Conservation (phyloP, 192 early-diverging fungal genomes). For the Entomortierella parvispora region DNA sequence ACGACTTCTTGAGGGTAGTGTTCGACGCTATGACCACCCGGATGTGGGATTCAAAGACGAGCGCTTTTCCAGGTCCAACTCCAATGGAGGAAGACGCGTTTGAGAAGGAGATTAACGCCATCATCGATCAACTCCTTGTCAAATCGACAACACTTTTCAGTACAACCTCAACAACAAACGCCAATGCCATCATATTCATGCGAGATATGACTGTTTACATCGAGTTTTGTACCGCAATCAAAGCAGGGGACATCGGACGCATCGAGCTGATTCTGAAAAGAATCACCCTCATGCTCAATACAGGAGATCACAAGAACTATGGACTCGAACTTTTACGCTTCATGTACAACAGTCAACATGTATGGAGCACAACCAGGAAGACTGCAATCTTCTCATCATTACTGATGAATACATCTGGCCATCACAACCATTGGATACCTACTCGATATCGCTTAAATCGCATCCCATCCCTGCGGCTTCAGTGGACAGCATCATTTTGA, state of each 20-base stretch:
- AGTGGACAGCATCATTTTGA: slow-evolving; percentile 9
- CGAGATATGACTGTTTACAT: slow-evolving; percentile 24
- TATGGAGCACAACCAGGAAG: slow-evolving; percentile 6
- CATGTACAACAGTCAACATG: no score
- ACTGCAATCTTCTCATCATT: slow-evolving; percentile 19
- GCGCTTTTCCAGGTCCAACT: no score
- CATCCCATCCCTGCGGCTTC: slow-evolving; percentile 27
- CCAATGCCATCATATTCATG: slow-evolving; percentile 10
- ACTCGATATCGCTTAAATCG: slow-evolving; percentile 26
- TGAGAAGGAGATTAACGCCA: no score
- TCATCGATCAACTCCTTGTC: no score
- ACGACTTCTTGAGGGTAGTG: neutral
- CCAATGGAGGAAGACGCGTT: no score
- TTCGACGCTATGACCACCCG: neutral
- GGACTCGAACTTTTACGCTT: slow-evolving; percentile 14
- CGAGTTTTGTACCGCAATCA: slow-evolving; percentile 17
- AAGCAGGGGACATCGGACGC: slow-evolving; percentile 13
- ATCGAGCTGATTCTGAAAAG: slow-evolving; percentile 11
- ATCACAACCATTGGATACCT: slow-evolving; percentile 9
- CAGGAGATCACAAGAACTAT: slow-evolving; percentile 19
- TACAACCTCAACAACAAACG: neutral
- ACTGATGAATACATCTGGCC: slow-evolving; percentile 12
- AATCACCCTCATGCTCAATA: slow-evolving; percentile 18
- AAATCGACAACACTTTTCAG: no score
- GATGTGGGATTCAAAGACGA: neutral